Conservation (phyloP, 371 early-diverging fungal genomes). For the Zychaea mexicana region DNA sequence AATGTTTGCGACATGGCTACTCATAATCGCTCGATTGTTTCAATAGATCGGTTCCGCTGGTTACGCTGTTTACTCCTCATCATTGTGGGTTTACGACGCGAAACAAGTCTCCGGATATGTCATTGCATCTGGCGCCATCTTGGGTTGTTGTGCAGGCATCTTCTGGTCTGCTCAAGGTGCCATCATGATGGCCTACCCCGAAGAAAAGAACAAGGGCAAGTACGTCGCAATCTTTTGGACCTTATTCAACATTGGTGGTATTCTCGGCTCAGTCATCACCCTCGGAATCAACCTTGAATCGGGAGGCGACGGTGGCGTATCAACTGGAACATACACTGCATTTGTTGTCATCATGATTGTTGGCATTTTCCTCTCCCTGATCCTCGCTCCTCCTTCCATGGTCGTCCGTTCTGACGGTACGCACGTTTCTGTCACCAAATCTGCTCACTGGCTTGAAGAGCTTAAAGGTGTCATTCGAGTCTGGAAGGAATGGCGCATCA, state of each 20-base stretch:
- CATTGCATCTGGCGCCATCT: slow-evolving; percentile 60
- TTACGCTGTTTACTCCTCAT: slow-evolving; percentile 60
- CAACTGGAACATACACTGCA: slow-evolving; percentile 63
- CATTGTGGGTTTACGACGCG: slow-evolving; percentile 55
- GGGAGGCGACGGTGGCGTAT: slow-evolving; percentile 25
- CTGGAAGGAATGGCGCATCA: slow-evolving; percentile 54
- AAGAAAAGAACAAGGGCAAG: slow-evolving; percentile 69
- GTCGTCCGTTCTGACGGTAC: slow-evolving; percentile 71
- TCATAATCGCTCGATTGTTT: neutral
- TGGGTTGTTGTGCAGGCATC: slow-evolving; percentile 63
- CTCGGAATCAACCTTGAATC: slow-evolving; percentile 63
- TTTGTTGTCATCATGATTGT: slow-evolving; percentile 68
- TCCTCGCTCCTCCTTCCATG: slow-evolving; percentile 58
- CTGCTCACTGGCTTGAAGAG: slow-evolving; percentile 59
- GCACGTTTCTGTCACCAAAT: slow-evolving; percentile 49
- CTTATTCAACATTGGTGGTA: slow-evolving; percentile 80
- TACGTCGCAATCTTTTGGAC: slow-evolving; percentile 81
- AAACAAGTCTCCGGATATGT: slow-evolving; percentile 47
- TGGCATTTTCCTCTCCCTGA: slow-evolving; percentile 57
- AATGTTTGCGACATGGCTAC: neutral
- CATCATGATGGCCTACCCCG: slow-evolving; percentile 71
- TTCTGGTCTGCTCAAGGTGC: slow-evolving; percentile 73
- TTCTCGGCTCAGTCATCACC: slow-evolving; percentile 74
- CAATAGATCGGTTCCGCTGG: slow-evolving; percentile 48
- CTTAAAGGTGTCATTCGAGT: slow-evolving; percentile 59